phyloP scores from a whole-genome alignment of 257 asterid species.

The Solanum tarijense region DNA sequence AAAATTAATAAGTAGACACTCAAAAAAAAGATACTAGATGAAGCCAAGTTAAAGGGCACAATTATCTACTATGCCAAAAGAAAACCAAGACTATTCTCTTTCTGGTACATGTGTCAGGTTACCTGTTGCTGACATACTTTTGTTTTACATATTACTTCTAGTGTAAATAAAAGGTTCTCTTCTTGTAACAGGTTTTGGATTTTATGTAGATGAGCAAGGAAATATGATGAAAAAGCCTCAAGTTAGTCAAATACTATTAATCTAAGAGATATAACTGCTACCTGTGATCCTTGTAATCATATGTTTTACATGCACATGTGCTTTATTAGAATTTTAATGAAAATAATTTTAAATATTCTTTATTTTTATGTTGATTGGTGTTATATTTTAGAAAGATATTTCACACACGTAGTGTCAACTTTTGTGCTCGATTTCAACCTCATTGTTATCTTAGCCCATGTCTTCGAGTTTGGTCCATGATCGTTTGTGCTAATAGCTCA shows the following conservation, averaged over 20 bases:
- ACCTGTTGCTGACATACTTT: neutral
- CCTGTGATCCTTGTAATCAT: neutral
- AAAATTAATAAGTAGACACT: too few species aligned
- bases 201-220: conserved; percentile 61
- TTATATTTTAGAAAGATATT: neutral
- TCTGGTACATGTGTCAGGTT: neutral
- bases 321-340: neutral
- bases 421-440: neutral
- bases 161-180: neutral
- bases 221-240: conserved; percentile 85
- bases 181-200: conserved; percentile 64
- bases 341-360: neutral
- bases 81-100: neutral
- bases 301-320: neutral
- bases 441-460: neutral
- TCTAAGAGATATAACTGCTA: neutral
- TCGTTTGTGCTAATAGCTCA: neutral
- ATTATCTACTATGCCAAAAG: neutral
- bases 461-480: neutral
- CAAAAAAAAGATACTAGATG: neutral
- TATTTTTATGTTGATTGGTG: neutral
- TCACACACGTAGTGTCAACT: neutral
- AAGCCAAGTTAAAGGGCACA: neutral
- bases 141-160: neutral
- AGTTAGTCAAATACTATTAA: conserved; percentile 28